phyloP scores from a whole-genome alignment of 192 early-diverging fungal genomes.

The Phlyctochytrium arcticum region DNA sequence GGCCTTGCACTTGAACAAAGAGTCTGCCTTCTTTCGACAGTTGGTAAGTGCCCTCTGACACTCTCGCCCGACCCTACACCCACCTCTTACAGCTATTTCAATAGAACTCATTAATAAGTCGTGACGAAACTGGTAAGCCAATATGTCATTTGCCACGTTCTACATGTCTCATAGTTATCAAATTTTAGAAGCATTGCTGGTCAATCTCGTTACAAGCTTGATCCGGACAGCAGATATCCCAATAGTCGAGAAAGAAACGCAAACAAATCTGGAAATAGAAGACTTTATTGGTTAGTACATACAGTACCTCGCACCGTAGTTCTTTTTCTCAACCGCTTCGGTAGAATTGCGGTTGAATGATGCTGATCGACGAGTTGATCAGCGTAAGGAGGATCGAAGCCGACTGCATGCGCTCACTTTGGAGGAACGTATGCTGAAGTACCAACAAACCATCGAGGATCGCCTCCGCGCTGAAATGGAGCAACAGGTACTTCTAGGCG shows the following conservation, averaged over 20 bases:
- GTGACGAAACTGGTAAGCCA: not conserved
- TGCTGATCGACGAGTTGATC: not conserved
- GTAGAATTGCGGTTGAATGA: slow-evolving; percentile 14
- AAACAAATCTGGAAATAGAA: slow-evolving; percentile 38
- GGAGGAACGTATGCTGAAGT: slow-evolving; percentile 37
- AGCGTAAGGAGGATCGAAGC: slow-evolving; percentile 1
- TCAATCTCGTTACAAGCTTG: slow-evolving; percentile 30
- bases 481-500: slow-evolving; percentile 14
- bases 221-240: slow-evolving; percentile 26
- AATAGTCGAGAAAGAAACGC: slow-evolving; percentile 27
- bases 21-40: slow-evolving; percentile 16
- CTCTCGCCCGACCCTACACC: not conserved
- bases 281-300: slow-evolving; percentile 37
- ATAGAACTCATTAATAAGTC: not conserved
- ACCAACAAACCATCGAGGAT: slow-evolving; percentile 39
- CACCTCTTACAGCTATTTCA: not conserved
- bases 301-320: too few relatives aligned
- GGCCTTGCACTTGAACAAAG: slow-evolving; percentile 39
- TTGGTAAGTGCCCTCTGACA: slow-evolving; percentile 7
- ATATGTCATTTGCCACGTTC: too few relatives aligned
- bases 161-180: not conserved
- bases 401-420: slow-evolving; percentile 14
- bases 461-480: slow-evolving; percentile 26
- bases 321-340: too few relatives aligned
- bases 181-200: slow-evolving; percentile 5